Percentiles rank a stretch among this genome's conserved stretches.
phyloP scores from a whole-genome alignment of 2,329 filamentous ascomycete genomes.

The Cordyceps fumosorosea region DNA sequence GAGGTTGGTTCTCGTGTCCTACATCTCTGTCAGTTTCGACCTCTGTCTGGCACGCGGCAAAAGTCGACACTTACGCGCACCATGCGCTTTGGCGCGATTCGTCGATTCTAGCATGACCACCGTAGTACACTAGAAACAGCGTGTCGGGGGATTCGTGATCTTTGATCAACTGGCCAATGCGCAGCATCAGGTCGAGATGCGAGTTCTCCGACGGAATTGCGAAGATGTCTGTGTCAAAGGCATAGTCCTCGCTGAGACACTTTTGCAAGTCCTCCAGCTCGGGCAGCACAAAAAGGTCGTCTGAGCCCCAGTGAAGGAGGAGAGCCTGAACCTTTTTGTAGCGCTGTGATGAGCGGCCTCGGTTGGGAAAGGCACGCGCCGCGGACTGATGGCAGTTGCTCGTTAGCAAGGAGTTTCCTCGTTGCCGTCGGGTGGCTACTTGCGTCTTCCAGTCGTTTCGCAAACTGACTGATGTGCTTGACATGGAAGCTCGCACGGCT shows the following conservation, averaged over 20 bases:
- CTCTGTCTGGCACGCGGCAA: no score
- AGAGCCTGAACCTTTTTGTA: conserved; percentile 50
- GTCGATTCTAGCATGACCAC: conserved; percentile 53
- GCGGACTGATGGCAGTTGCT: conserved; percentile 36
- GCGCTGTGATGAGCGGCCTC: conserved; percentile 43
- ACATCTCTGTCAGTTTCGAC: conserved; percentile 11
- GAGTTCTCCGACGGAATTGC: conserved; percentile 52
- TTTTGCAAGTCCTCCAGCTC: conserved; percentile 51
- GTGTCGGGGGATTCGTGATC: conserved; percentile 49
- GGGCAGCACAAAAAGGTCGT: conserved; percentile 52
- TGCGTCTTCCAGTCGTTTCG: conserved; percentile 48
- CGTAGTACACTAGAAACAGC: conserved; percentile 53
- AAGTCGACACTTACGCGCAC: conserved; percentile 43
- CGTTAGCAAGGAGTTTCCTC: background rate
- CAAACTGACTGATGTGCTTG: conserved; percentile 49
- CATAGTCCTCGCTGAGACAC: conserved; percentile 48
- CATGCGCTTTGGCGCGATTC: conserved; percentile 54
- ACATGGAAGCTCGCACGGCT: conserved; percentile 53
- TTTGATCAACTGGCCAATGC: conserved; percentile 50
- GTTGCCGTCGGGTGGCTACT: conserved; percentile 19
- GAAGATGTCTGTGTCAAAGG: conserved; percentile 51
- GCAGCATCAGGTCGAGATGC: conserved; percentile 52
- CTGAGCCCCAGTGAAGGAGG: conserved; percentile 50
- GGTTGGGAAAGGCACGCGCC: conserved; percentile 49
- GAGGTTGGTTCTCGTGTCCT: conserved; percentile 46